phyloP scores from a whole-genome alignment of 441 rosid genomes.

The Erysimum cheiri region DNA sequence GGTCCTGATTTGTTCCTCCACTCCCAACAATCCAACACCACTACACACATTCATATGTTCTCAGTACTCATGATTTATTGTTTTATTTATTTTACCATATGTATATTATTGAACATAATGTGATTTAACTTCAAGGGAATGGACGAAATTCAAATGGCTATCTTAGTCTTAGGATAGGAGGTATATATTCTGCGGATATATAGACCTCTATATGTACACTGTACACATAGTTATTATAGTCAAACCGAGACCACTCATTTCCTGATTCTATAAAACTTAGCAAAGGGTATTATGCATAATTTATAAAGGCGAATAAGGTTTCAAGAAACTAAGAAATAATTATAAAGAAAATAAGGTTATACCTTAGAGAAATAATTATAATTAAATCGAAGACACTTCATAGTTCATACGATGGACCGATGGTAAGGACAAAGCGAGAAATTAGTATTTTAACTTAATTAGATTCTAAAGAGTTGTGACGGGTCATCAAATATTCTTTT shows the following conservation, averaged over 20 bases:
- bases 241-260: slow-evolving; percentile 17
- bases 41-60: neutral
- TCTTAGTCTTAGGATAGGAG: slow-evolving; percentile 34
- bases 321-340: neutral
- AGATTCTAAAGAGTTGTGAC: neutral
- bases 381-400: neutral
- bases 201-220: slow-evolving; percentile 4
- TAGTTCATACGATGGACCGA: neutral
- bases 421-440: neutral
- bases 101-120: slow-evolving; percentile 22
- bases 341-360: no score
- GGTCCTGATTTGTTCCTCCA: slow-evolving; percentile 37
- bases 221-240: neutral
- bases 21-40: slow-evolving; percentile 24
- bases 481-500: neutral
- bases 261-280: neutral
- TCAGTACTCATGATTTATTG: neutral
- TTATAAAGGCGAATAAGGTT: slow-evolving; percentile 4
- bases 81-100: neutral
- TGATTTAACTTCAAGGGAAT: slow-evolving; percentile 29
- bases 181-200: slow-evolving; percentile 29
- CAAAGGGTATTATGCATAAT: slow-evolving; percentile 3
- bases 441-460: neutral
- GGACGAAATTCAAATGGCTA: slow-evolving; percentile 35
- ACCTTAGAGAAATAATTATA: neutral